Base-by-base conservation (phyloP, 139 green algal genomes). In the Volvox africanus region DNA sequence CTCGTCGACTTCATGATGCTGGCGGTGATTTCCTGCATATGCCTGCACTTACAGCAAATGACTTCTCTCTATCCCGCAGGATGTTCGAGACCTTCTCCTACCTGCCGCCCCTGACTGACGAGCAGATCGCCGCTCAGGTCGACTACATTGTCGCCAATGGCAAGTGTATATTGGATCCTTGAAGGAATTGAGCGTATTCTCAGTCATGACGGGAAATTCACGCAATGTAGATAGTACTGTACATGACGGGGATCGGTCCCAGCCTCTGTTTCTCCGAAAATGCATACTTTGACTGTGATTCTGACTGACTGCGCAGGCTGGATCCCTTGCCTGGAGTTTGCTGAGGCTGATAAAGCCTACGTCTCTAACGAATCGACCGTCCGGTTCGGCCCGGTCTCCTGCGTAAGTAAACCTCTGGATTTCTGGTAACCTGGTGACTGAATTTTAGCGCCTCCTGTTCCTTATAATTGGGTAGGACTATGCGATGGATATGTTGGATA, bases 71-170 rank as follows among this genome's bases (percentile, higher is more conserved):
- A 14, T 20, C 73, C 77, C 93, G 90, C 95, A 98, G 96, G 97
- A 97, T 97, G 92, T 99, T 98, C 95, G 98, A 99, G 98, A 99
- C 97, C 95, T 97, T 99, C 93, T 99, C 97, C 75, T 99, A 97
- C 98, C 97, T 99, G 94, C 98, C 98, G 82, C 96, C 97, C 61
- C 96, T 99, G 83, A 96, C 95, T 90, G 92, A 97, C 75, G 95
- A 97, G 75, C 94, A 98, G 93, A 99, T 99, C 94, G 91, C 96
- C 91, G 93, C 93, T 82, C 97, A 99, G 97, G 97, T 99, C 26
- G 93, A 97, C 94, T 99, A 99, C 97, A 96, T 99, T 80, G 92
- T 99, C 88, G 81, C 61, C 81, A 87, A 87, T 55, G 61, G 55
- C 76, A 30, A 76, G 61, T 73, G 65, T 30, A 24, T 26, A 73